Base-by-base conservation (phyloP, 306 rosid species). In the Begonia masoniana region DNA sequence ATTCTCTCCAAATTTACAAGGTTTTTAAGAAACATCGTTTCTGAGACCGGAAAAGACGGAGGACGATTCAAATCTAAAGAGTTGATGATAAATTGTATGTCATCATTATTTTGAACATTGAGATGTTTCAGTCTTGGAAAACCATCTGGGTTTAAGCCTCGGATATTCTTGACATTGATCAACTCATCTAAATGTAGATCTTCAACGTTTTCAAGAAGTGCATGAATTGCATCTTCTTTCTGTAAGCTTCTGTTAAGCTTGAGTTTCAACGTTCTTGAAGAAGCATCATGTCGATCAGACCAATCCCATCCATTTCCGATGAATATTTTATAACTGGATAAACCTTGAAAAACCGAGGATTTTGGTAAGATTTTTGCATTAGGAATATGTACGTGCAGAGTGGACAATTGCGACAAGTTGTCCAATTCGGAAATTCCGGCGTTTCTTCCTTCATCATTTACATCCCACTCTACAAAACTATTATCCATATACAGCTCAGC, bases 401-500 rank as follows among this genome's bases (percentile, higher is more conserved):
- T 51, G 2, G 26, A 57, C 51, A 72, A 47, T 4, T 41, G 62
- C 48, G 60, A 42, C 43, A 75, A 49, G 14, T 58, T 19, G 43
- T 52, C 47, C 12, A 79, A 41, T 61, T 76, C 86, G 2, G 62
- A 36, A 10, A 73, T 57, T 21, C 31, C 12, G 13, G 56, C 73
- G 56, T 46, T 59, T 14, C 65, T 60, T 15, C 19, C 24, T 23
- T 16, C 42, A 1, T 2, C 21, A n/a, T n/a, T 26, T 15, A 43
- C 46, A 10, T 62, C 26, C 79, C 79, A 81, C 12, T 19, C 4
- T 12, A 51, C 31, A n/a, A 48, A 65, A 54, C 65, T 67, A 13
- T 64, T 24, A 55, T 69, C 68, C 74, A 72, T 66, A 46, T 71
- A 56, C 51, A 81, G 24, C 35, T 77, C 77, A 54, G 70, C 72